phyloP scores from a whole-genome alignment of 345 rosid genomes.

The Geranium brycei region DNA sequence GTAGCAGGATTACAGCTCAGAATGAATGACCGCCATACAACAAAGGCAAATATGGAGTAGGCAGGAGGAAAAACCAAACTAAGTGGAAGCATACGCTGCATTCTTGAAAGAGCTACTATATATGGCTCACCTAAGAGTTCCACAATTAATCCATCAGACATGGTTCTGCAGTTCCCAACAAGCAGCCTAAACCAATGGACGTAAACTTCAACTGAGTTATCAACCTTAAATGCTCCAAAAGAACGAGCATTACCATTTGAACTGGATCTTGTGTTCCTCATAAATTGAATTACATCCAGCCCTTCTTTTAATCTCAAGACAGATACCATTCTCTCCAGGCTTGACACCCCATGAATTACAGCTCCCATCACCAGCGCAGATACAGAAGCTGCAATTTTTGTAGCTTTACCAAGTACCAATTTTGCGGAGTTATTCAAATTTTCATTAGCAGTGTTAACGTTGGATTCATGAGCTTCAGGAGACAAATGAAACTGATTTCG shows the following conservation, averaged over 20 bases:
- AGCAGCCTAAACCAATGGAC: constrained; percentile 93
- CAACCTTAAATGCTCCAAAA: constrained; percentile 46
- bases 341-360: constrained; percentile 77
- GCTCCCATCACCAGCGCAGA: constrained; percentile 79
- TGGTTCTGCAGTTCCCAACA: constrained; percentile 75
- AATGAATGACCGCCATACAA: constrained; percentile 69
- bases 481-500: constrained; percentile 66
- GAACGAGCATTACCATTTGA: constrained; percentile 77
- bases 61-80: constrained; percentile 89
- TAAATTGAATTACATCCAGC: constrained; percentile 73
- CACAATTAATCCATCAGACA: constrained; percentile 74
- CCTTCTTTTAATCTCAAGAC: constrained; percentile 75
- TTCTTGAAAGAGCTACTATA: constrained; percentile 74
- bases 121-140: constrained; percentile 89
- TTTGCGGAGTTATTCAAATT: constrained; percentile 33
- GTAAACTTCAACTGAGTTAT: constrained; percentile 50
- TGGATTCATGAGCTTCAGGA: constrained; percentile 65
- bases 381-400: constrained; percentile 63
- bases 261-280: constrained; percentile 53
- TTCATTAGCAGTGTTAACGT: constrained; percentile 30
- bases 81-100: constrained; percentile 84
- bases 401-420: constrained; percentile 30
- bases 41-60: constrained; percentile 66
- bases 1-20: constrained; percentile 28
- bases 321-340: constrained; percentile 85